Conservation (phyloP, 352 stramenopile species). For the Phytophthora sp. region DNA sequence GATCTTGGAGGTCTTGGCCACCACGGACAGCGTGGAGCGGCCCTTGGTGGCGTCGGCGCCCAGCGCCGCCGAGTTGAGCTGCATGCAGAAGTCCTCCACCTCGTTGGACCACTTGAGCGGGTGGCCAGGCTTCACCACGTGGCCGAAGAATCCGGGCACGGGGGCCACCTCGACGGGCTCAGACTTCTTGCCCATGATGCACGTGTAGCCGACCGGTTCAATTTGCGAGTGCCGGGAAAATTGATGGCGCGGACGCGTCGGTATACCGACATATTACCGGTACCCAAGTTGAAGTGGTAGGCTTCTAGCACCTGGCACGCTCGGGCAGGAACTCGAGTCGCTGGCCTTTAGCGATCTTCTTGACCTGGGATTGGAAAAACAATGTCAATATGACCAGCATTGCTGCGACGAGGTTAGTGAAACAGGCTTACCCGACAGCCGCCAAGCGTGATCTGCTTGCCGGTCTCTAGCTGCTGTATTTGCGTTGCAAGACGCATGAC, state of each 20-base stretch:
- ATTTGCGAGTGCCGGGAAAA: too few relatives aligned
- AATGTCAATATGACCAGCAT: too few relatives aligned
- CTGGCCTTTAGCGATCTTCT: constrained; percentile 31
- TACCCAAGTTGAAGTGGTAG: constrained; percentile 2
- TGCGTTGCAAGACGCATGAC: constrained; percentile 50
- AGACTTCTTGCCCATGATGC: constrained; percentile 33
- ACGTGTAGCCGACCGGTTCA: neutral
- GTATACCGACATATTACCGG: constrained; percentile 1
- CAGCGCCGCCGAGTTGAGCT: constrained; percentile 80
- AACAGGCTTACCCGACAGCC: constrained; percentile 66
- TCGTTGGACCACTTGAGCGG: constrained; percentile 75
- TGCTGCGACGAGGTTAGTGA: too few relatives aligned
- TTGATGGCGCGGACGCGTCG: neutral
- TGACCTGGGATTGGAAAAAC: constrained; percentile 48
- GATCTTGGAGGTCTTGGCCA: constrained; percentile 73
- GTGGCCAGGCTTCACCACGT: constrained; percentile 68
- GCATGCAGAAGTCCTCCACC: constrained; percentile 75
- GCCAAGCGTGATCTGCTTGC: constrained; percentile 73
- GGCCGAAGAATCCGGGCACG: constrained; percentile 82
- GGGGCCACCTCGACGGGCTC: constrained; percentile 45
- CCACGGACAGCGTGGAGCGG: constrained; percentile 78
- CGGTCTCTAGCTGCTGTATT: constrained; percentile 52
- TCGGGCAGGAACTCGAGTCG: constrained; percentile 49
- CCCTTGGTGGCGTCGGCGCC: constrained; percentile 52
- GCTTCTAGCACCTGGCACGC: constrained; percentile 8